These are phyloP conservation scores for Annulohypoxylon maeteangense DNA, from an alignment of 495 filamentous ascomycete genomes.

Conservation along the genomic window DNA sequence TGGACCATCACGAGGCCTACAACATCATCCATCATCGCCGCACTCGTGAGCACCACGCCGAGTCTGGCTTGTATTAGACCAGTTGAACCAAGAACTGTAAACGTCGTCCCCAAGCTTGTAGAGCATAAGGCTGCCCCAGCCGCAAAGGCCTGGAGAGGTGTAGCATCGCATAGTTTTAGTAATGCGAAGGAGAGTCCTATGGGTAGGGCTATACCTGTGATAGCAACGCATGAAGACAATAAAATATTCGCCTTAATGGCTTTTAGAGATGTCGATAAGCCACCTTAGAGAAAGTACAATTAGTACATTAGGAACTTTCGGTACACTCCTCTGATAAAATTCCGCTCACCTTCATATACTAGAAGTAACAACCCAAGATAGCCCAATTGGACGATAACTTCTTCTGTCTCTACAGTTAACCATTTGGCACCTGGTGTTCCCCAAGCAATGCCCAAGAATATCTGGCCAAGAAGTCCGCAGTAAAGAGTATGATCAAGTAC, in stretches of 20 bases:
- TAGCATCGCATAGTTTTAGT: slow-evolving; percentile 48
- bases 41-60: slow-evolving; percentile 74
- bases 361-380: slow-evolving; percentile 80
- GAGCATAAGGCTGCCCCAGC: slow-evolving; percentile 81
- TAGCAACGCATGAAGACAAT: slow-evolving; percentile 68
- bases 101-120: slow-evolving; percentile 82
- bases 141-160: slow-evolving; percentile 72
- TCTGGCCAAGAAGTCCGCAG: slow-evolving; percentile 79
- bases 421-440: slow-evolving; percentile 66
- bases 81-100: slow-evolving; percentile 72
- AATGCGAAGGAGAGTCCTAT: slow-evolving; percentile 75
- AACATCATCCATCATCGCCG: slow-evolving; percentile 87
- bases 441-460: slow-evolving; percentile 77
- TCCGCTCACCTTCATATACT: slow-evolving; percentile 70
- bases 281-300: slow-evolving; percentile 37
- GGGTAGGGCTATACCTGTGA: slow-evolving; percentile 71
- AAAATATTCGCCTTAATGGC: slow-evolving; percentile 67
- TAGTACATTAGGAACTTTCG: background rate
- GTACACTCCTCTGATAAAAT: background rate
- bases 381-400: slow-evolving; percentile 72
- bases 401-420: slow-evolving; percentile 63
- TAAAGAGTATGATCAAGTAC: slow-evolving; percentile 70
- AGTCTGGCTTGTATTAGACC: slow-evolving; percentile 68
- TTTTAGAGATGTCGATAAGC: slow-evolving; percentile 70
- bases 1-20: slow-evolving; percentile 83